Evolutionary conservation across 2,329 filamentous ascomycete genomes (phyloP).

Genomic region (Scedosporium minutisporum): DNA sequence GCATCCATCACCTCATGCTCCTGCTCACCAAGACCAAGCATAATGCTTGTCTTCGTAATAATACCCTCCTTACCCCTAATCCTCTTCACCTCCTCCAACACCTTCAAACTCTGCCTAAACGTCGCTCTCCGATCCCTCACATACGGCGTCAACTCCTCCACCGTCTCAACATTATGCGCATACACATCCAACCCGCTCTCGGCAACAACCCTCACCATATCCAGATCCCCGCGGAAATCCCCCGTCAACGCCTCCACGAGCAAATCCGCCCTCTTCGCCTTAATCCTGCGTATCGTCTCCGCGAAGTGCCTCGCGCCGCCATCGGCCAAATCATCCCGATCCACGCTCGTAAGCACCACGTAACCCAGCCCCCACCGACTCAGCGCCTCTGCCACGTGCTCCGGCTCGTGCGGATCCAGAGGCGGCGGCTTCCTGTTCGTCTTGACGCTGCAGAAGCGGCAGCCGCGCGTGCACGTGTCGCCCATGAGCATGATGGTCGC

Average conservation of each 20-base stretch:
- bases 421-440: slow-evolving; percentile 67
- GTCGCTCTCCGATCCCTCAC: slow-evolving; percentile 84
- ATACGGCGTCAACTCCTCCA: slow-evolving; percentile 79
- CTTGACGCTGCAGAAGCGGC: slow-evolving; percentile 95
- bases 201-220: slow-evolving; percentile 80
- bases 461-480: slow-evolving; percentile 93
- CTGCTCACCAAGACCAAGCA: slow-evolving; percentile 90
- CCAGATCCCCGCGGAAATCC: slow-evolving; percentile 75
- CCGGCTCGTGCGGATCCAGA: slow-evolving; percentile 89
- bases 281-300: slow-evolving; percentile 90
- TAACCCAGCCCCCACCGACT: slow-evolving; percentile 91
- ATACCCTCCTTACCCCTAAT: slow-evolving; percentile 57
- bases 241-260: slow-evolving; percentile 80
- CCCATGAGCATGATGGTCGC: slow-evolving; percentile 99
- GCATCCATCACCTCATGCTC: slow-evolving; percentile 78
- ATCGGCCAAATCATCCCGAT: slow-evolving; percentile 84
- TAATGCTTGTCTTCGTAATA: slow-evolving; percentile 98
- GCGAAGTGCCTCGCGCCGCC: slow-evolving; percentile 85
- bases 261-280: slow-evolving; percentile 67
- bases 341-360: slow-evolving; percentile 86
- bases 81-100: slow-evolving; percentile 74
- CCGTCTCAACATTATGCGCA: slow-evolving; percentile 94
- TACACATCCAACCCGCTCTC: slow-evolving; percentile 88
- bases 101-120: slow-evolving; percentile 74
- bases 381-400: slow-evolving; percentile 91